Base-by-base conservation (phyloP, 495 filamentous ascomycete genomes). In the Penicillium chermesinum region DNA sequence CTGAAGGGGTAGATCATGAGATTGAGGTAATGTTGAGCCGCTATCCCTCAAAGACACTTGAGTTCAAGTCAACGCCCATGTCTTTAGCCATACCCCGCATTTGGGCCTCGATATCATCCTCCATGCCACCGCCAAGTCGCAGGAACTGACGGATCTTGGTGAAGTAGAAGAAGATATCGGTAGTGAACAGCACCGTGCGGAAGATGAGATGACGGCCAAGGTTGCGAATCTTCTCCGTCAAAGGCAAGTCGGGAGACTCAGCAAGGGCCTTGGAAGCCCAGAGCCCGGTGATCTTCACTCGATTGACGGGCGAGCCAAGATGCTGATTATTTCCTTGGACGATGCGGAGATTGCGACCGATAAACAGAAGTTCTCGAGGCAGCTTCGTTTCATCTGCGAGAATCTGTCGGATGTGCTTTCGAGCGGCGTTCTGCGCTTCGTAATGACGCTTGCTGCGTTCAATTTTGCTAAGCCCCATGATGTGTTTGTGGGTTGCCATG, bases 261-360 rank as follows among this genome's bases (percentile, higher is more conserved):
- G 81, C 86, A 12, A 95, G 66, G 41, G 86, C 86, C 8, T 87
- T 72, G 33, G 80, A 86, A 0, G 93, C 93, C 93, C 93, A 96
- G 33, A 76, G 75, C 12, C 90, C 91, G 30, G 91, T 96, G 57
- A 96, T 89, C 72, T 96, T 96, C 54, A 98, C 83, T 1, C 93
- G 72, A 63, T 98, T 98, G 13, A 98, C 90, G 0, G 93, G 93
- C 0, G 87, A 90, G 36, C 93, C 91, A 18, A 98, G 79, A 66
- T 84, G 91, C 49, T 86, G 84, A 55, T 88, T 88, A 60, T 88
- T 87, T 0, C 72, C 82, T 62, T 88, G 85, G 8, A 97, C 91
- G 59, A 98, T 98, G 16, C 93, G 83, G 72, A 98, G 79, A 61
- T 96, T 96, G 5, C 93, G 82, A 1, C 90, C 91, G 59, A 98